Conservation (phyloP, 1,284 basidiomycete genomes). For the Pseudozyma tsukubaensis region DNA sequence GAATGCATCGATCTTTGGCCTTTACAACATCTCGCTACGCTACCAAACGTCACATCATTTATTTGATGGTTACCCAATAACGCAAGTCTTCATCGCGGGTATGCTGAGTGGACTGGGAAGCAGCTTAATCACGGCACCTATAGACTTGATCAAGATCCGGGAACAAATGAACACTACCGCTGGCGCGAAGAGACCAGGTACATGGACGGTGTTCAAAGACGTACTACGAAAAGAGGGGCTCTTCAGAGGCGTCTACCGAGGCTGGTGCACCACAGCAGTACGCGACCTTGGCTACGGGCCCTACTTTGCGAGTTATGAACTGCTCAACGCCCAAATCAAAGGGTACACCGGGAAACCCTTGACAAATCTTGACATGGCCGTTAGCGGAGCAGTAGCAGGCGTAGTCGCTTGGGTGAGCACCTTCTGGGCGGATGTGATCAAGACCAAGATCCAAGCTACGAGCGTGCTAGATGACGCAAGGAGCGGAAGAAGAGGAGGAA, state of each 20-base stretch:
- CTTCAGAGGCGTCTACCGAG: slow-evolving; percentile 47
- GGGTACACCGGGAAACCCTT: slow-evolving; percentile 9
- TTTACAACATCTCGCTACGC: slow-evolving; percentile 54
- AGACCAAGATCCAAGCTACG: slow-evolving; percentile 60
- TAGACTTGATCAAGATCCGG: slow-evolving; percentile 64
- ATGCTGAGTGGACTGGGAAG: slow-evolving; percentile 52
- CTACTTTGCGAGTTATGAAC: slow-evolving; percentile 61
- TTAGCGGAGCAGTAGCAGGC: slow-evolving; percentile 58
- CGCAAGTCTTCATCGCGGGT: slow-evolving; percentile 56
- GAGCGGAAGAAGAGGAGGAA: background rate
- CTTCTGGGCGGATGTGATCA: slow-evolving; percentile 63
- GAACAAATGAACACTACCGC: slow-evolving; percentile 57
- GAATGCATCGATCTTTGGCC: slow-evolving; percentile 64
- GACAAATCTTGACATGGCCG: slow-evolving; percentile 49
- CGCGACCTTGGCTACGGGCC: slow-evolving; percentile 59
- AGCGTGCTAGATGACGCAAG: background rate
- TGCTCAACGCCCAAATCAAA: slow-evolving; percentile 43
- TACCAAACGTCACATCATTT: slow-evolving; percentile 21
- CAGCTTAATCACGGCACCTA: slow-evolving; percentile 58
- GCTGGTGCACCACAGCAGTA: slow-evolving; percentile 54
- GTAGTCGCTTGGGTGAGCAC: slow-evolving; percentile 62
- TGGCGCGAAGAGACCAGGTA: background rate
- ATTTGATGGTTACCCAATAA: slow-evolving; percentile 5
- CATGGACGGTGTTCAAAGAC: slow-evolving; percentile 33
- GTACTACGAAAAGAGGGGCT: slow-evolving; percentile 41